Percentiles rank a stretch among this genome's conserved stretches.
Conservation (phyloP, 202 grass and related monocot genomes). For the Setaria italica region DNA sequence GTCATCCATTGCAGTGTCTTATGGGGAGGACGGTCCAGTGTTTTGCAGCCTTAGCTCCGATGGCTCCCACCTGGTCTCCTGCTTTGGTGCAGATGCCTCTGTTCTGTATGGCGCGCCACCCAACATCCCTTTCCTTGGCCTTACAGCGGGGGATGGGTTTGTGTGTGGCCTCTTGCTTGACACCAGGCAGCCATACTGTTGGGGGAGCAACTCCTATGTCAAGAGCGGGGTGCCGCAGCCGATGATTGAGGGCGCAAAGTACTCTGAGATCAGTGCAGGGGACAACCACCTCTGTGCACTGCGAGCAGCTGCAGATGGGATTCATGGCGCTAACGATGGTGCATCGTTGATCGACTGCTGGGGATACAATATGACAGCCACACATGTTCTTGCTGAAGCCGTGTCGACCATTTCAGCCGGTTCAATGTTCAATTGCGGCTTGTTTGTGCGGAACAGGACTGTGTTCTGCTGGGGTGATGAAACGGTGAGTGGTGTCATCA, state of each 20-base stretch:
- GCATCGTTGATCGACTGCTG: slow-evolving; percentile 82
- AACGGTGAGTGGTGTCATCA: slow-evolving; percentile 74
- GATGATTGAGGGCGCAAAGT: slow-evolving; percentile 77
- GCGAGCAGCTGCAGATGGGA: slow-evolving; percentile 44
- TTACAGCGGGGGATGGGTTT: slow-evolving; percentile 92
- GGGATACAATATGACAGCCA: slow-evolving; percentile 98
- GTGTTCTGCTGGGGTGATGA: slow-evolving; percentile 99
- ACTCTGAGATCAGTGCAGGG: slow-evolving; percentile 90
- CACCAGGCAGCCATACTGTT: slow-evolving; percentile 93
- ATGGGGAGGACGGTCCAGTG: slow-evolving; percentile 92
- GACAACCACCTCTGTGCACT: slow-evolving; percentile 94
- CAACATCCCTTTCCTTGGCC: slow-evolving; percentile 64
- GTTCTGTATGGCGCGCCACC: slow-evolving; percentile 84
- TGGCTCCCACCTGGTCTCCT: slow-evolving; percentile 82
- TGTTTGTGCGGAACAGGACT: slow-evolving; percentile 66
- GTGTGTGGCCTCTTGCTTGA: slow-evolving; percentile 90
- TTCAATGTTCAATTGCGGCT: slow-evolving; percentile 90
- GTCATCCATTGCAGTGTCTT: slow-evolving; percentile 95
- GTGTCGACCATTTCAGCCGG: slow-evolving; percentile 74
- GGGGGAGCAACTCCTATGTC: slow-evolving; percentile 94
- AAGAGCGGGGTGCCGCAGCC: slow-evolving; percentile 97
- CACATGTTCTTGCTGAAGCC: slow-evolving; percentile 52
- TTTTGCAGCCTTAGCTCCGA: slow-evolving; percentile 91
- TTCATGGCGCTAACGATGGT: slow-evolving; percentile 24
- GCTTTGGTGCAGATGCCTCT: slow-evolving; percentile 87